Base-by-base conservation (phyloP, 805 yeast genomes). In the Candida palmyrensis region DNA sequence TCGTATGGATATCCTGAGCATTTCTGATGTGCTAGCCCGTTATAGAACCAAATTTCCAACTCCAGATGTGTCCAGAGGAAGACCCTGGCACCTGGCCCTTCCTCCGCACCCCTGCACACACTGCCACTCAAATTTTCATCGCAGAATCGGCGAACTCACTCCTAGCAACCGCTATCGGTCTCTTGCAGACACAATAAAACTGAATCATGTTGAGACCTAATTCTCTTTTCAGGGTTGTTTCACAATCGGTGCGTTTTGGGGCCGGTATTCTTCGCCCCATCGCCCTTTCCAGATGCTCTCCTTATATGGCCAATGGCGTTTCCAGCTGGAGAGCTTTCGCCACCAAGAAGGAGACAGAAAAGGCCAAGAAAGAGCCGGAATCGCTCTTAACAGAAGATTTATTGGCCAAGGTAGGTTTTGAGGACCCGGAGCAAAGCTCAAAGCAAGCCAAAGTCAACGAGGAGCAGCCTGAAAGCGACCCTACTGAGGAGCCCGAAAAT, bases 371-470 rank as follows among this genome's bases (percentile, higher is more conserved):
- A 37, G 50, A 53, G 38, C 54, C 56, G 22, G 50, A 73, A 42
- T 72, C 84, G 13, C 73, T 88, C 44, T 66, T 89, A 41, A 78
- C 82, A 30, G 96, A 89, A 41, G 95, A 88, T 51, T 49, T 88
- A 49, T 69, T 89, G 38, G 80, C 82, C 20, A 77, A 79, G 48
- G 95, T 95, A 9, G 96, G 96, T 24, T 76, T 88, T 36, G 90
- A 86, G 27, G 69, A 57, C 9, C 48, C 44, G 18, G 44, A 39
- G 16, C n/a, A n/a, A n/a, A n/a, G n/a, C n/a, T n/a, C n/a, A n/a
- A 40, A 41, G 32, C 45, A 48, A 9, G 41, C 42, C 7, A 45
- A 41, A 18, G 33, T 50, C 21, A 38, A 44, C 15, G 37, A 38
- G 16, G 43, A 40, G 18, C 43, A 37, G 10, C 22, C 31, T 7